phyloP scores from a whole-genome alignment of 2,329 filamentous ascomycete genomes.

The Madurella fahalii region DNA sequence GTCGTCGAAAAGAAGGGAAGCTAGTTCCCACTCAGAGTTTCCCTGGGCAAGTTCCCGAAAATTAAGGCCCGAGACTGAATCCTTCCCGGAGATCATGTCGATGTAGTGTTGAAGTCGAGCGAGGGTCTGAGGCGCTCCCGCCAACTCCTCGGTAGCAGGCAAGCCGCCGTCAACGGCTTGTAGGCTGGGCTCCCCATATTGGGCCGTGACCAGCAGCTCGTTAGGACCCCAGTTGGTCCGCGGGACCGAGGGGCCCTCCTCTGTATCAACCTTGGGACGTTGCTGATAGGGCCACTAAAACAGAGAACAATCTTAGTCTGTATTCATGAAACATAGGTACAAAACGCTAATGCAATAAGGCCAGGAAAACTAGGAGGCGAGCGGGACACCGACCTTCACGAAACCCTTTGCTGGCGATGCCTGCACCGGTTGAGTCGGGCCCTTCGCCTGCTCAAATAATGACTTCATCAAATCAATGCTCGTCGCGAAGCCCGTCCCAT shows the following conservation, averaged over 20 bases:
- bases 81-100: slow-evolving; percentile 16
- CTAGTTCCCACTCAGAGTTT: slow-evolving; percentile 81
- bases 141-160: slow-evolving; percentile 14
- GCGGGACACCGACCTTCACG: slow-evolving; percentile 75
- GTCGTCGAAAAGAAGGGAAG: slow-evolving; percentile 83
- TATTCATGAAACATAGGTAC: slow-evolving; percentile 27
- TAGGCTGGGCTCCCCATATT: slow-evolving; percentile 29
- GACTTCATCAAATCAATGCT: slow-evolving; percentile 97
- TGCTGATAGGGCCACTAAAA: slow-evolving; percentile 83
- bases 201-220: slow-evolving; percentile 58
- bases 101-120: slow-evolving; percentile 25
- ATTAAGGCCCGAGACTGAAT: slow-evolving; percentile 1
- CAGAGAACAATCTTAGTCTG: slow-evolving; percentile 44
- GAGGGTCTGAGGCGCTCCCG: slow-evolving; percentile 15
- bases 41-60: slow-evolving; percentile 37
- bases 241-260: slow-evolving; percentile 67
- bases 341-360: slow-evolving; percentile 8
- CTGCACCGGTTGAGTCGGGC: slow-evolving; percentile 51
- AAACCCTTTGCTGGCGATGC: slow-evolving; percentile 61
- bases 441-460: slow-evolving; percentile 71
- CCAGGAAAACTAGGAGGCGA: slow-evolving; percentile 32
- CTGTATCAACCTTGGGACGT: slow-evolving; percentile 63
- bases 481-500: slow-evolving; percentile 69
- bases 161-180: slow-evolving; percentile 21
- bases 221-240: slow-evolving; percentile 69